Percentiles rank a stretch among this genome's conserved stretches.
phyloP scores from a whole-genome alignment of 106 monocot genomes.

The Agapanthus africanus region DNA sequence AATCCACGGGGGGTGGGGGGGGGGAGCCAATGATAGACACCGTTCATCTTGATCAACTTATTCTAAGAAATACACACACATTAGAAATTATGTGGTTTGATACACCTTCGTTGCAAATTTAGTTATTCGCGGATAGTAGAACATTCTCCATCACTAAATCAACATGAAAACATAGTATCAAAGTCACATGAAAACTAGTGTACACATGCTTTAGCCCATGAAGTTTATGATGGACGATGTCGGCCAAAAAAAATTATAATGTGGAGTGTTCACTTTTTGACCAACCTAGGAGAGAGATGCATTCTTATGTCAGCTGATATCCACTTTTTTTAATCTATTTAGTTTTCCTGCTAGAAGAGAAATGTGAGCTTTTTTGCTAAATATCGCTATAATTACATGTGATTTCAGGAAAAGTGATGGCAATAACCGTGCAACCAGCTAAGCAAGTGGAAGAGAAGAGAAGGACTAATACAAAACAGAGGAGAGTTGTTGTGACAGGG shows the following conservation, averaged over 20 bases:
- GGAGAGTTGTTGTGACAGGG: slow-evolving; percentile 91
- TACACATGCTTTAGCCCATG: too few relatives aligned
- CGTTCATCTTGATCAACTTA: too few relatives aligned
- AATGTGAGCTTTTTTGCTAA: neutral
- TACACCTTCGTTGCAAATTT: too few relatives aligned
- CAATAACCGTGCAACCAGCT: slow-evolving; percentile 57
- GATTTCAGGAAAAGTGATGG: slow-evolving; percentile 49
- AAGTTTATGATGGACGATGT: neutral
- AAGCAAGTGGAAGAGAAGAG: slow-evolving; percentile 50
- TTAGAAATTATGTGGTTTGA: too few relatives aligned
- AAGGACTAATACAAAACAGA: slow-evolving; percentile 24
- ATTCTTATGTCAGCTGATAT: neutral
- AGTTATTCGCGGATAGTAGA: too few relatives aligned
- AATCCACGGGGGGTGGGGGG: too few relatives aligned
- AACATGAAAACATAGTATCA: too few relatives aligned
- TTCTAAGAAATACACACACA: too few relatives aligned
- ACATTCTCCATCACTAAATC: too few relatives aligned
- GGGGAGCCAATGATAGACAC: too few relatives aligned
- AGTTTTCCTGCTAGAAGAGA: neutral
- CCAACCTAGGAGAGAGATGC: neutral
- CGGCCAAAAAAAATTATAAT: neutral
- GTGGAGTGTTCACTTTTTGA: neutral
- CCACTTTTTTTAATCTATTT: neutral
- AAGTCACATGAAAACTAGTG: too few relatives aligned
- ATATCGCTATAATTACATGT: slow-evolving; percentile 1